Base-by-base conservation (phyloP, 129 eudicot genomes). In the Pulicaria dysenterica region DNA sequence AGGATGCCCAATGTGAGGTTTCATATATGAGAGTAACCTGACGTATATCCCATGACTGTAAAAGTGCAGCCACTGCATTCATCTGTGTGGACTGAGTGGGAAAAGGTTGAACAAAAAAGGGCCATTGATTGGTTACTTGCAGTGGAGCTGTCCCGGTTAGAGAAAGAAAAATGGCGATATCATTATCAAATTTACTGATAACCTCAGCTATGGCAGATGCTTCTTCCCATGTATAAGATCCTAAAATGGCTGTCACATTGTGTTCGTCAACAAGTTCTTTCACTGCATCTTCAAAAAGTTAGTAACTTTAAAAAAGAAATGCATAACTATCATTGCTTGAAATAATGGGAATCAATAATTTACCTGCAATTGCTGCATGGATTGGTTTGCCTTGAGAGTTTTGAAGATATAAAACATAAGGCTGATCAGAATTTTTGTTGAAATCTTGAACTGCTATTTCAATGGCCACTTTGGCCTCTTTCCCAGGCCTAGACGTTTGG, bases 161-260 rank as follows among this genome's bases (percentile, higher is more conserved):
- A 0, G 87, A 84, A 19, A 85, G 72, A 62, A 73, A 73, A 13
- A 48, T 13, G 5, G 90, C 90, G 50, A 80, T 64, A 19, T 71
- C 37, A 0, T 50, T 53, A 62, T 50, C 64, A 57, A 46, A 12
- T 43, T 70, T 61, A 12, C 34, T 61, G 31, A 74, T 78, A 77
- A 85, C 42, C 36, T 80, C 83, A 7, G 79, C 79, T 14, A 82
- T 78, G 39, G 71, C 68, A 12, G 80, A 79, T 24, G 88, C 77
- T 67, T 88, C 91, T 63, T 74, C 70, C 79, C 85, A 85, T 65
- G 85, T 80, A 45, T 64, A 70, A 58, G 80, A 85, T 67, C 91
- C 95, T 17, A 88, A 53, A 42, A 88, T 76, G 58, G 73, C 83
- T 65, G 70, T 51, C 69, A 85, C 91, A 15, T 55, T 45, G 15